Evolutionary conservation across 768 basidiomycete genomes (phyloP).

Genomic region (Lepiota subincarnata): DNA sequence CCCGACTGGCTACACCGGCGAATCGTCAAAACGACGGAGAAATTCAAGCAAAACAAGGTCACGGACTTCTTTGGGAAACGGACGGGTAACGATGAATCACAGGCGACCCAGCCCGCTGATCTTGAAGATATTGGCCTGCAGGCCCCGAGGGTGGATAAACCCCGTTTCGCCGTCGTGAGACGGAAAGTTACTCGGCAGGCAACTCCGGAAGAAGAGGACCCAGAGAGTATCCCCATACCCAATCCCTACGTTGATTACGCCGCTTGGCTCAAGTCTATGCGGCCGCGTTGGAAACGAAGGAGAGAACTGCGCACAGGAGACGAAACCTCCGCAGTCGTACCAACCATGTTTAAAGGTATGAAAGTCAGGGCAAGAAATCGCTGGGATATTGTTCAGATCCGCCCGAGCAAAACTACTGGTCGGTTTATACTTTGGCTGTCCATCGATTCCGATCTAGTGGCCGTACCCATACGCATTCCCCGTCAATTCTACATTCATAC

Average conservation of each 20-base stretch:
- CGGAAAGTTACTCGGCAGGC: conserved; percentile 26
- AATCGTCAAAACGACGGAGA: conserved; percentile 86
- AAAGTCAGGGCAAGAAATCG: conserved; percentile 56
- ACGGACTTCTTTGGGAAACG: conserved; percentile 83
- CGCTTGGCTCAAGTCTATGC: conserved; percentile 74
- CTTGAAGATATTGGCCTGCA: conserved; percentile 60
- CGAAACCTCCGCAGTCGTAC: conserved; percentile 41
- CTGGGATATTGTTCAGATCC: conserved; percentile 94
- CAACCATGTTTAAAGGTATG: conserved; percentile 70
- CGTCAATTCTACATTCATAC: conserved; percentile 94
- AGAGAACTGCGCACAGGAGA: conserved; percentile 45
- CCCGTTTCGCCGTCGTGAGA: conserved; percentile 12
- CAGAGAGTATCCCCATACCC: conserved; percentile 46
- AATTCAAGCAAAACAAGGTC: conserved; percentile 97
- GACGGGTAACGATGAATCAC: conserved; percentile 25
- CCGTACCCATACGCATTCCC: conserved; percentile 79
- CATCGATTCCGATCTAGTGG: conserved; percentile 72
- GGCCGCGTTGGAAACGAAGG: conserved; percentile 69
- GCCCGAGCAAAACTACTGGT: conserved; percentile 70
- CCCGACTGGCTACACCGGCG: conserved; percentile 96
- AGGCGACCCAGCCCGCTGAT: conserved; percentile 38
- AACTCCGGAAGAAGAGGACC: conserved; percentile 39
- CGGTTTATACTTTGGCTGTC: conserved; percentile 88
- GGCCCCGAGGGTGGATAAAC: conserved; percentile 36
- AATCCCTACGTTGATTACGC: conserved; percentile 64